Conservation (phyloP, 2,329 filamentous ascomycete species). For the Aureobasidium sp. region DNA sequence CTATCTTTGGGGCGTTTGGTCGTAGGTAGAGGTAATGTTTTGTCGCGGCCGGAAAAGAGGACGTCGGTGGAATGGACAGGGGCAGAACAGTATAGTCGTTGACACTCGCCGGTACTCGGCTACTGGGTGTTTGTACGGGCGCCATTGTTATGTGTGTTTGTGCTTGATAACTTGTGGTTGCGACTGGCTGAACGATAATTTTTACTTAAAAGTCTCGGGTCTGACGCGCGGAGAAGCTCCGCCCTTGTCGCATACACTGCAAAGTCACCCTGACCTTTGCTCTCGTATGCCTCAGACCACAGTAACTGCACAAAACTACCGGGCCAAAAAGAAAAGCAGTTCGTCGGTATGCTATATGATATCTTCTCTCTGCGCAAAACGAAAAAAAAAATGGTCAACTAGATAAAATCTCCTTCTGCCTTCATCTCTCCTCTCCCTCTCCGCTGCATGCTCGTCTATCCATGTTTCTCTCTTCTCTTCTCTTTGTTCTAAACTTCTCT, state of each 20-base stretch:
- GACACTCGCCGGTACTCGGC: conserved; percentile 27
- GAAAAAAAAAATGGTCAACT: neutral
- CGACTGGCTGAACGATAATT: neutral
- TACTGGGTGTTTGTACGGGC: conserved; percentile 10
- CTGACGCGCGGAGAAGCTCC: neutral
- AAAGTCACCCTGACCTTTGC: neutral
- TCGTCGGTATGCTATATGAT: neutral
- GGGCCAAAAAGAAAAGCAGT: neutral
- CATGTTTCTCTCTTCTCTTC: neutral
- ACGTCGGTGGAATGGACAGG: conserved; percentile 53
- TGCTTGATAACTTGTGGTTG: neutral
- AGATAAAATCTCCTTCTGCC: neutral
- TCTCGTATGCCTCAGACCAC: too few species aligned
- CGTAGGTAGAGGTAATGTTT: conserved; percentile 83
- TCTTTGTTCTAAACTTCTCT: neutral
- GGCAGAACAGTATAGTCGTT: conserved; percentile 62
- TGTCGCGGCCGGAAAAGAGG: conserved; percentile 52
- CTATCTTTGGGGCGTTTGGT: conserved; percentile 69
- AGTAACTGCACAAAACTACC: neutral
- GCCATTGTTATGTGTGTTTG: conserved; percentile 10
- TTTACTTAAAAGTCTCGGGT: neutral
- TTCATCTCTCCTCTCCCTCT: conserved; percentile 12
- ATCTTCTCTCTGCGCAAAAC: neutral
- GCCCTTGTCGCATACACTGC: neutral
- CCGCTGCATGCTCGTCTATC: neutral